Evolutionary conservation across 169 alveolate species (phyloP), one percentile per base, ranked within the genome.

Genomic region (Cryptosporidium bovis): DNA sequence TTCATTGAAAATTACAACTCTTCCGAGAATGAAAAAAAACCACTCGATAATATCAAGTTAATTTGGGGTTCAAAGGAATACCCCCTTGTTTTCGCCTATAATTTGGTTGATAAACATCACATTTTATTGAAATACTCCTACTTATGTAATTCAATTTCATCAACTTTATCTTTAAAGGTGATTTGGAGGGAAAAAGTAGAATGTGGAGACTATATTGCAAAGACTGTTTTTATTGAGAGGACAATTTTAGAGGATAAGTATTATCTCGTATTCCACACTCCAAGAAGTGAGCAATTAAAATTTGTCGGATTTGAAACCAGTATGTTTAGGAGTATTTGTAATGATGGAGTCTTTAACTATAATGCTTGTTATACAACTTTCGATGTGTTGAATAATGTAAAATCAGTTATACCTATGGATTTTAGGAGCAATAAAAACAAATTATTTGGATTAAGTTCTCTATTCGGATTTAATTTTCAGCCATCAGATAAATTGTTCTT

Each of bases 51-150:
- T 18, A 51, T 34, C 44, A 27, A 29, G 18, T 24, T 69, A 29
- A 53, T 69, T 51, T 69, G 83, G 83, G 55, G 68, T 51, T 51
- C 83, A n/a, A 53, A 12, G 4, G 83, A 69, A 3, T 69, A 48
- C 18, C 87, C 87, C 36, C 40, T 77, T 12, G 20, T 77, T 40
- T 18, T 77, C 56, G 77, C 51, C 10, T 77, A 60, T 77, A 66
- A 62, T 60, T 31, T 20, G 12, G n/a, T 40, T n/a, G 27, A 77
- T 20, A 77, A 60, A 60, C 15, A 29, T 20, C 87, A 77, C 51
- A 34, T 18, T 44, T 1, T 77, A 27, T 33, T 51, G 33, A 24
- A 36, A 4, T 77, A 77, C 40, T 18, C 20, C 20, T 53, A 53
- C 12, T 53, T 53, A n/a, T 53, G 6, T n/a, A 20, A 53, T 53